A percentile compares a stretch with the other conserved stretches of the same genome.
These are phyloP conservation scores for Russula abietina DNA, from an alignment of 768 basidiomycete species.

Conservation along the genomic window DNA sequence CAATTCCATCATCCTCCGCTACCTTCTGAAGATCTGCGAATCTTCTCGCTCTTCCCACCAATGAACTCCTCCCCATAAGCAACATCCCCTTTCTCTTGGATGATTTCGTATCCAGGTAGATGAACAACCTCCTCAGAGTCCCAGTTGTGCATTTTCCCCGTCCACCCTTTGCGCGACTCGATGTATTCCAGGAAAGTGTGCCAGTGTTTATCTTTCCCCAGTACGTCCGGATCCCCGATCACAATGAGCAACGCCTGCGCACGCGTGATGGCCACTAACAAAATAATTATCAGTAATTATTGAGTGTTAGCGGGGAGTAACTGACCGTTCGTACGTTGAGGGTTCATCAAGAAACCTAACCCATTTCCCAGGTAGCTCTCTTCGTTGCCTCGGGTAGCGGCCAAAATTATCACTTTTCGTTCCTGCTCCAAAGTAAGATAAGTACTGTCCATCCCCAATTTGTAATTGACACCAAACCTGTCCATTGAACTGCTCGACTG, in stretches of 20 bases:
- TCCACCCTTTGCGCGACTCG: slow-evolving; percentile 48
- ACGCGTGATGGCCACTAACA: slow-evolving; percentile 56
- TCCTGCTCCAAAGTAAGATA: slow-evolving; percentile 27
- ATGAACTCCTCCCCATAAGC: slow-evolving; percentile 8
- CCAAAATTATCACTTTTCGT: slow-evolving; percentile 36
- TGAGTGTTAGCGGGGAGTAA: neutral
- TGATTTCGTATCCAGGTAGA: slow-evolving; percentile 1
- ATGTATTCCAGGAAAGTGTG: slow-evolving; percentile 51
- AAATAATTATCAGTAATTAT: neutral
- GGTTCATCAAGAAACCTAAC: slow-evolving; percentile 35
- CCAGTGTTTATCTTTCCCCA: slow-evolving; percentile 58
- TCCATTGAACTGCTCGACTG: slow-evolving; percentile 40
- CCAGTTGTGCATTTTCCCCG: slow-evolving; percentile 38
- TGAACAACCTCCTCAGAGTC: slow-evolving; percentile 27
- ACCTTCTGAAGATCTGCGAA: neutral
- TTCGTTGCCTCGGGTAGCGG: slow-evolving; percentile 33
- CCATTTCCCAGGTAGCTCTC: slow-evolving; percentile 28
- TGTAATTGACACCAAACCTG: slow-evolving; percentile 29
- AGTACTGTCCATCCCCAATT: neutral
- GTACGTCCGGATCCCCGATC: slow-evolving; percentile 52
- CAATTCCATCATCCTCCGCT: neutral
- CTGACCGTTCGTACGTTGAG: slow-evolving; percentile 37
- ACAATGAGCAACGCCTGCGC: slow-evolving; percentile 59
- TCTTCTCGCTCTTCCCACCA: slow-evolving; percentile 7
- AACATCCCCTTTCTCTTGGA: neutral